Percentiles rank a stretch among this genome's conserved stretches.
phyloP scores from a whole-genome alignment of 495 filamentous ascomycete species.

The Choiromyces venosus region DNA sequence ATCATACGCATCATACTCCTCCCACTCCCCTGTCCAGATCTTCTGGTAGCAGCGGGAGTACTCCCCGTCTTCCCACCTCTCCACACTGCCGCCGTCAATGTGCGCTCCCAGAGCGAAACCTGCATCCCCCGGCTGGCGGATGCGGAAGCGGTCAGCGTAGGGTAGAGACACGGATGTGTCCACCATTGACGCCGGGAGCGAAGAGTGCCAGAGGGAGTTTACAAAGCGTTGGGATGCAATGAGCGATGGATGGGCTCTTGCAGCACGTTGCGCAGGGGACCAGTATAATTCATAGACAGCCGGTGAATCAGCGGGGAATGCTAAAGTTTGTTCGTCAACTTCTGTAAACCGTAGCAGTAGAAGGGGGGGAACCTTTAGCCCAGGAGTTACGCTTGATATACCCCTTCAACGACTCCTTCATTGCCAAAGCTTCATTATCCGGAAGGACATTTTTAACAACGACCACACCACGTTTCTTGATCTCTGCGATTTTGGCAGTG shows the following conservation, averaged over 20 bases:
- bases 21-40: conserved; percentile 72
- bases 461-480: conserved; percentile 58
- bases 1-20: conserved; percentile 76
- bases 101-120: conserved; percentile 82
- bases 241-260: conserved; percentile 66
- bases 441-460: conserved; percentile 61
- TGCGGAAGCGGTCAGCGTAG: conserved; percentile 80
- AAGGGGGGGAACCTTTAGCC: conserved; percentile 46
- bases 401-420: conserved; percentile 55
- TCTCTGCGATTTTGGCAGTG: conserved; percentile 51
- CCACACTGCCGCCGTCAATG: conserved; percentile 74
- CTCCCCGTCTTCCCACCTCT: conserved; percentile 77
- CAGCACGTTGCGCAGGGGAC: conserved; percentile 68
- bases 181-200: conserved; percentile 55
- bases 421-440: conserved; percentile 53
- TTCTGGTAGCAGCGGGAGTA: conserved; percentile 70
- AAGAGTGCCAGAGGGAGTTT: conserved; percentile 68
- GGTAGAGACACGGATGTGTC: conserved; percentile 58
- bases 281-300: conserved; percentile 89
- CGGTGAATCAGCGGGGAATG: conserved; percentile 53
- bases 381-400: conserved; percentile 60
- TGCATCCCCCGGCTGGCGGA: conserved; percentile 66
- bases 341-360: background rate
- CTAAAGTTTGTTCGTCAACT: conserved; percentile 48
- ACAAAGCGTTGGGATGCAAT: conserved; percentile 64